phyloP scores from a whole-genome alignment of 768 basidiomycete species.

The Suillus americanus region DNA sequence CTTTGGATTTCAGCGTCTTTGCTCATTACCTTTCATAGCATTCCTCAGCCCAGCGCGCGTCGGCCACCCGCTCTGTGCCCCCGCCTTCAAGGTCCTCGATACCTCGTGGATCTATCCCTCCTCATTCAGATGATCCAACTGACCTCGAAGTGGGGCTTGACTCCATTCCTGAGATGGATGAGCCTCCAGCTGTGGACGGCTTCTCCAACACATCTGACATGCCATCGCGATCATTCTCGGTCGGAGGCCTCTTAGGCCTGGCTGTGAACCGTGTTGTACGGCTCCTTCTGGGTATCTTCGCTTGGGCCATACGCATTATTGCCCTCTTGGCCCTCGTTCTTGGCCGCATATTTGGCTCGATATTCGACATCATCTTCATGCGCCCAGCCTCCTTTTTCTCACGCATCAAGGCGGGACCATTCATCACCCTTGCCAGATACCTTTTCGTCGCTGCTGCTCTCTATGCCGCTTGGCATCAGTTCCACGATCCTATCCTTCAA shows the following conservation, averaged over 20 bases:
- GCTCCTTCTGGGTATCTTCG: constrained; percentile 31
- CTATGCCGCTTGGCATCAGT: constrained; percentile 43
- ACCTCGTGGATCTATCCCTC: constrained; percentile 42
- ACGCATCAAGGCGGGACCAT: constrained; percentile 31
- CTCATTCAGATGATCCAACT: constrained; percentile 32
- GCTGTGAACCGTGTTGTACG: constrained; percentile 36
- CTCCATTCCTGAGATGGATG: constrained; percentile 67
- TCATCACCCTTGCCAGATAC: constrained; percentile 40
- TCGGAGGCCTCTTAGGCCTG: constrained; percentile 46
- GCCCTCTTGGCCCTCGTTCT: constrained; percentile 40
- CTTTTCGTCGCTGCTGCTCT: constrained; percentile 41
- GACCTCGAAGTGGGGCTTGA: constrained; percentile 54
- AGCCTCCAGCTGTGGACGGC: constrained; percentile 36
- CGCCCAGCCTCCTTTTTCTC: constrained; percentile 46
- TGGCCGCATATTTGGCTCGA: constrained; percentile 50
- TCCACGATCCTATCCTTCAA: constrained; percentile 37
- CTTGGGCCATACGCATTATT: constrained; percentile 26
- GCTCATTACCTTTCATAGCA: constrained; percentile 16
- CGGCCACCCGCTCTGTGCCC: constrained; percentile 40
- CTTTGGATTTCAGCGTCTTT: constrained; percentile 21
- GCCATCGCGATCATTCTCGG: constrained; percentile 34
- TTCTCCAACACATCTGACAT: constrained; percentile 22
- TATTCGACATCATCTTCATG: constrained; percentile 46
- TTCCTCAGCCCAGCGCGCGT: constrained; percentile 28
- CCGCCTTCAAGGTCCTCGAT: constrained; percentile 37